Evolutionary conservation across 202 grass and related monocot species (phyloP), one percentile per base, ranked within the genome.

Genomic region (Brachypodium distachyon): DNA sequence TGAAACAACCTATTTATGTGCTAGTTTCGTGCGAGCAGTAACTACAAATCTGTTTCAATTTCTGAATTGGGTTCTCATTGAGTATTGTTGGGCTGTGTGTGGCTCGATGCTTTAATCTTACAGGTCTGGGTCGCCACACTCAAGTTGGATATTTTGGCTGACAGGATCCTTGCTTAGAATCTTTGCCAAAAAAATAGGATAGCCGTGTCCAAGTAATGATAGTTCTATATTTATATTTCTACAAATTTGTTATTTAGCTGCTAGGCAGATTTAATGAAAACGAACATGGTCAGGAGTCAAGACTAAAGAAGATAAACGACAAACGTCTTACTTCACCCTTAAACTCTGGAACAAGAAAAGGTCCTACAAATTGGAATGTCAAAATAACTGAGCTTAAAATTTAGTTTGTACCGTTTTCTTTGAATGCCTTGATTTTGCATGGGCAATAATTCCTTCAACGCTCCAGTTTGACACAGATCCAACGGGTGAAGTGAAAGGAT

Each of bases 401-500:
- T 64, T 62, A 62, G 27, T 43, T 41, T n/a, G 1, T 61, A 73
- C 84, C 77, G 81, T 69, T 9, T 26, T 21, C 21, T 44, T 76
- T 6, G 51, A 68, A 27, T 74, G 27, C 14, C 32, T 74, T 67
- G 61, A 51, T 74, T 85, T 85, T 48, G 2, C 76, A 74, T 85
- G 52, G 47, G 49, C 21, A 65, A 85, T 60, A 21, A 86, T 86
- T 74, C 83, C 83, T 29, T 86, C 42, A 37, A 86, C 43, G 61
- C 33, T 86, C 83, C 83, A 80, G 27, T 51, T 80, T 68, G 76
- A 43, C 9, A 85, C 50, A 14, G 50, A 48, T 67, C 68, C 51
- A 80, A 85, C 80, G 9, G 69, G 83, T 42, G 42, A 85, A 33
- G 83, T 74, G 69, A 59, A 80, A 67, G 69, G 68, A 51, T 80